Conservation (phyloP, 495 filamentous ascomycete genomes). For the Penicillium tannophilum region DNA sequence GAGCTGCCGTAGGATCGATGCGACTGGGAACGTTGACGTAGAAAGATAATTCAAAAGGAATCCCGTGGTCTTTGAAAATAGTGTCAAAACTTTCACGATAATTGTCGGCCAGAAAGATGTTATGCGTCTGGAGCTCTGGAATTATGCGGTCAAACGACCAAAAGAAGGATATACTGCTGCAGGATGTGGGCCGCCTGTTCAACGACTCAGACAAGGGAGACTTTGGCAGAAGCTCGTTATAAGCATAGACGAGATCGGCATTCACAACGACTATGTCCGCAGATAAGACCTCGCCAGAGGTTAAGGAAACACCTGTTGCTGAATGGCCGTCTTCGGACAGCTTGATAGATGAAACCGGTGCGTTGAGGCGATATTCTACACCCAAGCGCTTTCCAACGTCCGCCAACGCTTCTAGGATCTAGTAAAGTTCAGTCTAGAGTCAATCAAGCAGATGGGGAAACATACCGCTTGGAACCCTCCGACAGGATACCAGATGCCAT, state of each 20-base stretch:
- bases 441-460: not conserved
- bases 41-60: conserved; percentile 66
- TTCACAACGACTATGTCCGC: conserved; percentile 68
- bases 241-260: conserved; percentile 70
- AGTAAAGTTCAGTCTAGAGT: conserved; percentile 2
- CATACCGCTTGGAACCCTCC: conserved; percentile 61
- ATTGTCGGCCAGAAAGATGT: conserved; percentile 71
- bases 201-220: conserved; percentile 50
- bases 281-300: conserved; percentile 49
- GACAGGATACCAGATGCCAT: conserved; percentile 73
- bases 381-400: conserved; percentile 56
- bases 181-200: conserved; percentile 52
- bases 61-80: conserved; percentile 65
- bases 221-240: conserved; percentile 61
- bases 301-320: conserved; percentile 57
- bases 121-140: conserved; percentile 63
- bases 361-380: conserved; percentile 57
- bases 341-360: conserved; percentile 52
- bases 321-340: conserved; percentile 40
- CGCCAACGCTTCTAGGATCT: conserved; percentile 58
- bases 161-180: conserved; percentile 74
- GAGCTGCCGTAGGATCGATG: conserved; percentile 66
- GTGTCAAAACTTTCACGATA: conserved; percentile 69
- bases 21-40: conserved; percentile 72
- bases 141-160: conserved; percentile 61